These are phyloP conservation scores for Ustilago vetiveriae DNA, from an alignment of 1,284 basidiomycete genomes.

Conservation along the genomic window DNA sequence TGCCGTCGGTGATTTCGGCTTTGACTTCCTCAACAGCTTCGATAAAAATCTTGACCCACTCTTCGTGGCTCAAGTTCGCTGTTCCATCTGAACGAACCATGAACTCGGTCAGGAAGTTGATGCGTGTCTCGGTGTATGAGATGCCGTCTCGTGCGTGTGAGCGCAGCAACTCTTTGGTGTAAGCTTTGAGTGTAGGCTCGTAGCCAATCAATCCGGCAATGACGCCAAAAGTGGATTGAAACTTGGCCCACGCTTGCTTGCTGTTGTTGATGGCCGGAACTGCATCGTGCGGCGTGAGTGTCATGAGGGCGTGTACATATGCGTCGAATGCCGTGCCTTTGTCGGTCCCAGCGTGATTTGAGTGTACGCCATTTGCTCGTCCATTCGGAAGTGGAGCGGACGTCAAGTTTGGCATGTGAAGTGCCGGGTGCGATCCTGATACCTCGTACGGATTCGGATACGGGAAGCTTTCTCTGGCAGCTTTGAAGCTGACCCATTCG, in stretches of 20 bases:
- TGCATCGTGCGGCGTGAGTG: constrained; percentile 45
- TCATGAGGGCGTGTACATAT: constrained; percentile 51
- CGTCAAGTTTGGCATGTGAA: constrained; percentile 20
- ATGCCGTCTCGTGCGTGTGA: constrained; percentile 78
- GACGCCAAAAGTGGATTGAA: constrained; percentile 53
- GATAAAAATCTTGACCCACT: constrained; percentile 74
- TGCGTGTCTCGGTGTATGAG: constrained; percentile 76
- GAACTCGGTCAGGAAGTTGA: constrained; percentile 76
- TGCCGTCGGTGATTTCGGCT: constrained; percentile 24
- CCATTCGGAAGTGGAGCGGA: neutral
- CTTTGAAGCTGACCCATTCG: constrained; percentile 45
- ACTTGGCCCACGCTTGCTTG: constrained; percentile 58
- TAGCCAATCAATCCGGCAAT: constrained; percentile 66
- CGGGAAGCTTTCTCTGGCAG: constrained; percentile 35
- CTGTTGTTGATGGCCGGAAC: constrained; percentile 29
- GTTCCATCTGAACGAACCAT: constrained; percentile 74
- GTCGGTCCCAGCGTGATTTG: neutral
- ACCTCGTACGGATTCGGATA: constrained; percentile 39
- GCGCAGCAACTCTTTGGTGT: constrained; percentile 74
- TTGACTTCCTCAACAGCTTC: constrained; percentile 71
- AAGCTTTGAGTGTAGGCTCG: constrained; percentile 73
- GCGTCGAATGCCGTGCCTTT: constrained; percentile 39
- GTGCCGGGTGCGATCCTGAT: neutral
- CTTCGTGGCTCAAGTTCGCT: constrained; percentile 73
- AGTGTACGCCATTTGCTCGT: neutral